These are phyloP conservation scores for Solanum okadae DNA, from an alignment of 257 asterid genomes.

Conservation along the genomic window DNA sequence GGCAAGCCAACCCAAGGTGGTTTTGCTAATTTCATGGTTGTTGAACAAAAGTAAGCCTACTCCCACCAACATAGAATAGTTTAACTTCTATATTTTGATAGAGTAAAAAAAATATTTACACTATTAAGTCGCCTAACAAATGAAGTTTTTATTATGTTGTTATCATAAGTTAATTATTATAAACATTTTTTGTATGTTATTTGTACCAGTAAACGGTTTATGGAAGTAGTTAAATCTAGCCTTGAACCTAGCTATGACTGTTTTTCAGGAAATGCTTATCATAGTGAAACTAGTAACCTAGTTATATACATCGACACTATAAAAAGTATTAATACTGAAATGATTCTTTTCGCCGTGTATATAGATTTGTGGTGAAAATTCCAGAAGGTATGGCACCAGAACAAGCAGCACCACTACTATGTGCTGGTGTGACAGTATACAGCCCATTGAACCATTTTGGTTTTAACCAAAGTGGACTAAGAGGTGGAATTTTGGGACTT, in stretches of 20 bases:
- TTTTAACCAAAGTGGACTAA: conserved; percentile 47
- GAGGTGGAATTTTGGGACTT: conserved; percentile 79
- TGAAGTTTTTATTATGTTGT: not conserved
- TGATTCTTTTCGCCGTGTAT: not conserved
- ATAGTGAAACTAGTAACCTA: not conserved
- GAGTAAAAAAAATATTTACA: not conserved
- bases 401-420: conserved; percentile 86
- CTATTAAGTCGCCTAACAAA: not conserved
- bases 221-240: not conserved
- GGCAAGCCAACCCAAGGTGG: conserved; percentile 94
- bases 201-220: not conserved
- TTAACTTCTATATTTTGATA: not conserved
- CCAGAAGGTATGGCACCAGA: conserved; percentile 86
- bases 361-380: conserved; percentile 80
- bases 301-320: not conserved
- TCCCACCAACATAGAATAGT: not conserved
- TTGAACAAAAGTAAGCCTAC: conserved; percentile 62
- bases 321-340: not conserved
- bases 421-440: conserved; percentile 87
- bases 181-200: not conserved
- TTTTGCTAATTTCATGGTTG: conserved; percentile 71
- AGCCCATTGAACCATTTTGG: conserved; percentile 88
- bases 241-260: too few species aligned
- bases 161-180: not conserved
- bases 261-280: not conserved